Base-by-base conservation (phyloP, 1,284 basidiomycete species). In the Termitomyces sp. region DNA sequence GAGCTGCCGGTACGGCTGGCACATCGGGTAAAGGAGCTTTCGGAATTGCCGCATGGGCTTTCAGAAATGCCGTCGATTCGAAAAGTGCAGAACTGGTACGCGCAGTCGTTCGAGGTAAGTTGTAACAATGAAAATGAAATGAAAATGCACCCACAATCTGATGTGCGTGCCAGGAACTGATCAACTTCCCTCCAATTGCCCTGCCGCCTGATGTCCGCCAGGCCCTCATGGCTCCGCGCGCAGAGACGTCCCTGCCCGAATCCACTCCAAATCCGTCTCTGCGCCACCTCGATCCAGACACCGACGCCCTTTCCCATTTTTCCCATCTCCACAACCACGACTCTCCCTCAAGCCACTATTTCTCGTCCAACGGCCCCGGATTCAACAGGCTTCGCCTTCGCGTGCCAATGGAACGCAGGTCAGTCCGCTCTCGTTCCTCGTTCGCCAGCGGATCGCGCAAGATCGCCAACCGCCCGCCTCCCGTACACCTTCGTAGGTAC, bases 31-130 rank as follows among this genome's bases (percentile, higher is more conserved):
- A 95, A 96, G 68, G 96, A 99, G 74, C 83, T 99, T 38, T 94
- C 98, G 65, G 87, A 94, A 63, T 80, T 99, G 4, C 96, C 97
- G 0, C 91, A 98, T 70, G 89, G 93, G 51, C 79, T 99, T 57
- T 88, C 87, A 65, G 83, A 86, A 55, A 98, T 97, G 95, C 86
- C 90, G 0, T 92, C 90, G 46, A 98, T 99, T 62, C 84, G 89
- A 61, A 94, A 92, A 67, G 96, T 99, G 61, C 96, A 96, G 76
- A 88, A 97, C 67, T 99, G 96, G 96, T 99, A 99, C 68, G 96
- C 95, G 0, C 93, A 99, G 75, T 95, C 92, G 15, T 99, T 99
- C 67, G 92, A 98, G 80, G 94, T 94, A 6, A 34, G 33, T 34
- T n/a, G 33, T 1, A 15, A 34, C 1, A 5, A 5, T 15, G 5